phyloP scores from a whole-genome alignment of 495 filamentous ascomycete genomes.

The Aspergillus steynii region DNA sequence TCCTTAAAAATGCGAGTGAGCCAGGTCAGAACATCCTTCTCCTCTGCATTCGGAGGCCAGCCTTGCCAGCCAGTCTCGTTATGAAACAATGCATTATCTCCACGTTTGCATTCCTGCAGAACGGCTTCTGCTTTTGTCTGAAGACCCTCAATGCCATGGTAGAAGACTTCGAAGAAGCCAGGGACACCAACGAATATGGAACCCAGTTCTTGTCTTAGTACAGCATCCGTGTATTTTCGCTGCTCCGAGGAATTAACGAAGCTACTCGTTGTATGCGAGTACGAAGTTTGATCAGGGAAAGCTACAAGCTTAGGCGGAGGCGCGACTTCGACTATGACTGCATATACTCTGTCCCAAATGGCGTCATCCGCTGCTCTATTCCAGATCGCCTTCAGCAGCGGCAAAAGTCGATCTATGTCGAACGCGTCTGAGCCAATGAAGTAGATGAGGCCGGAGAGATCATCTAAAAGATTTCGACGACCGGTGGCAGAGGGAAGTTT shows the following conservation, averaged over 20 bases:
- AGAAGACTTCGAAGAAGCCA: constrained; percentile 2
- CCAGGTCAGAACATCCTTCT: constrained; percentile 6
- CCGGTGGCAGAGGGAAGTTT: background rate
- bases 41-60: background rate
- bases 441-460: background rate
- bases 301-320: background rate
- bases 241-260: constrained; percentile 3
- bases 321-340: background rate
- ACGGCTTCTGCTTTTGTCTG: background rate
- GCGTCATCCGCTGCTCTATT: background rate
- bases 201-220: background rate
- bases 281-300: background rate
- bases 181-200: constrained; percentile 3
- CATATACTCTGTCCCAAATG: constrained; percentile 2
- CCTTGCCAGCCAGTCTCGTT: constrained; percentile 3
- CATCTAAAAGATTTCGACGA: background rate
- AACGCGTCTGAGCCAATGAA: constrained; percentile 2
- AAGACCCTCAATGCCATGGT: background rate
- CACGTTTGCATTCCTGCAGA: background rate
- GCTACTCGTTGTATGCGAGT: constrained; percentile 2
- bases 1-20: background rate
- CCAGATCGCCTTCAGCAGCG: background rate
- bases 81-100: background rate
- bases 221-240: constrained; percentile 5
- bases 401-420: constrained; percentile 1